Conservation (phyloP, 371 early-diverging fungal genomes). For the Mortierella sp. region DNA sequence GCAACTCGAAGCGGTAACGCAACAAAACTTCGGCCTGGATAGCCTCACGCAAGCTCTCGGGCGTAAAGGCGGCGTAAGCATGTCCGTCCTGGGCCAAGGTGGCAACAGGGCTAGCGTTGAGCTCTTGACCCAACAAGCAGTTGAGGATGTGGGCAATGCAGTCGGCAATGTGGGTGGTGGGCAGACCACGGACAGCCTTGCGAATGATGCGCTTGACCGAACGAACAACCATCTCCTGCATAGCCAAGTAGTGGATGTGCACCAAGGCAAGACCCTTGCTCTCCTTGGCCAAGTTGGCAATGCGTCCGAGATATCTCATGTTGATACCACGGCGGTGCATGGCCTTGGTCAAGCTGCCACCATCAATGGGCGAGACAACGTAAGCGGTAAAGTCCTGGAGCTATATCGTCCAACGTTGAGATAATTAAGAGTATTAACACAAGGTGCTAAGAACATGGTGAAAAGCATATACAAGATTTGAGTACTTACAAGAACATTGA, state of each 20-base stretch:
- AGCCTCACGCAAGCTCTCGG: constrained; percentile 66
- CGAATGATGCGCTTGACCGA: constrained; percentile 89
- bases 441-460: background rate
- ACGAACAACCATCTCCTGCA: constrained; percentile 92
- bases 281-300: constrained; percentile 73
- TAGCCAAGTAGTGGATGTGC: constrained; percentile 67
- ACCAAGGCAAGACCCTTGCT: constrained; percentile 71
- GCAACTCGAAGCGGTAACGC: constrained; percentile 84
- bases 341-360: constrained; percentile 82
- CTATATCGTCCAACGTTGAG: constrained; percentile 18
- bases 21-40: constrained; percentile 74
- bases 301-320: constrained; percentile 94
- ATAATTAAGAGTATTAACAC: background rate
- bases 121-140: constrained; percentile 79
- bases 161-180: constrained; percentile 69
- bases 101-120: constrained; percentile 69
- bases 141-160: constrained; percentile 88
- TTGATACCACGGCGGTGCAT: constrained; percentile 97
- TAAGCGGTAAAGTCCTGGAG: constrained; percentile 80
- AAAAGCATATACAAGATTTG: background rate
- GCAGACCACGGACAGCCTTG: constrained; percentile 68
- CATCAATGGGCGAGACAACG: constrained; percentile 85
- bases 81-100: constrained; percentile 58
- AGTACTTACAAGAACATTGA: constrained; percentile 75
- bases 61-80: constrained; percentile 70